phyloP scores from a whole-genome alignment of 2,329 filamentous ascomycete genomes.

The Phyllosticta capitalensis region DNA sequence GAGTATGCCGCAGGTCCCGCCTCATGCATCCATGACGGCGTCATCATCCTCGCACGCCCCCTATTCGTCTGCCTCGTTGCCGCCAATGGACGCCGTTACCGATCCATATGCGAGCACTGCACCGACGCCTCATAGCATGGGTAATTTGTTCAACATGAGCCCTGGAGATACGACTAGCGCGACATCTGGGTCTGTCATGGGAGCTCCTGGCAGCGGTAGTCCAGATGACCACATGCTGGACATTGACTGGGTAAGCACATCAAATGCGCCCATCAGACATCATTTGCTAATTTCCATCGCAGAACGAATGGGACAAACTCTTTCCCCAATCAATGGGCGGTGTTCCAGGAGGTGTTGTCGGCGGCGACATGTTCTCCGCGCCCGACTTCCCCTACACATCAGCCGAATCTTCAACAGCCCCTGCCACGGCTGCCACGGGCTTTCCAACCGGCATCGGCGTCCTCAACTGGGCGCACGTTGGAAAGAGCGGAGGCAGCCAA shows the following conservation, averaged over 20 bases:
- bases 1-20: background rate
- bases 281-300: background rate
- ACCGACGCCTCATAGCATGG: background rate
- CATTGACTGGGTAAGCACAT: constrained; percentile 9
- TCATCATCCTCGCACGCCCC: background rate
- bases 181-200: constrained; percentile 3
- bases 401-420: background rate
- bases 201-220: constrained; percentile 1
- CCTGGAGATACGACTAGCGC: constrained; percentile 5
- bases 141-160: constrained; percentile 7
- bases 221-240: constrained; percentile 9
- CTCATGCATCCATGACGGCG: background rate
- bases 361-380: background rate
- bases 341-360: constrained; percentile 1
- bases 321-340: constrained; percentile 23
- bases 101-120: background rate
- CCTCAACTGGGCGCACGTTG: background rate
- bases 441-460: background rate
- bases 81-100: background rate
- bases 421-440: background rate
- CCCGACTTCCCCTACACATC: background rate
- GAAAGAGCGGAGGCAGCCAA: background rate
- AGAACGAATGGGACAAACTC: constrained; percentile 40
- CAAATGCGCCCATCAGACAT: background rate
- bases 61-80: background rate